Evolutionary conservation across 371 early-diverging fungal species (phyloP), one percentile per base, ranked within the genome.

Genomic region (Mucor sp.): DNA sequence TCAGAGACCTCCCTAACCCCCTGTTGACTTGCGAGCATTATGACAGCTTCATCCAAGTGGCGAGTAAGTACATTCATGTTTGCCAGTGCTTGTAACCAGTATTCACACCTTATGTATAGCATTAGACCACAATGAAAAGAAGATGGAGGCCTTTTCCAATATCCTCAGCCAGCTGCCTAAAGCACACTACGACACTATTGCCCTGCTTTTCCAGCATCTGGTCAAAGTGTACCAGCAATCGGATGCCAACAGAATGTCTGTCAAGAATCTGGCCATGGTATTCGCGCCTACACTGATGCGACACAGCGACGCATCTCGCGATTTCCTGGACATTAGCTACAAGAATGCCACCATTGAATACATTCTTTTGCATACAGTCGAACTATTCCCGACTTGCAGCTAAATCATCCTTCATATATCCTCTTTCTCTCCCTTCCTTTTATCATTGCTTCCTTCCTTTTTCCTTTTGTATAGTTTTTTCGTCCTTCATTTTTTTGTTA

Each of bases 1-100:
- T 99, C 57, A 87, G 99, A 41, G 94, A 94, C 41, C 66, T 97
- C 70, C 97, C 98, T 0, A 91, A 95, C 58, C 99, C 99, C 3
- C 71, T 99, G 23, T 77, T 99, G 60, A 95, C 97, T 0, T 91
- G 76, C 75, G 90, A 91, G 43, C 79, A 92, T 8, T 91, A 95
- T 70, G 74, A 79, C 4, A 71, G 88, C 19, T 96, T 96, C 72
- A 85, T 96, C 56, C 85, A 89, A 17, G 84, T 87, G 2, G 76
- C 86, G 11, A 63, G 84, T 78, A 77, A 84, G 80, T 82, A 12
- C 12, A 4, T 12, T 9, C 2, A 35, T 12, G 12, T n/a, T 11
- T 58, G 21, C 4, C 50, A 21, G 19, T 27, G 19, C 7, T 32
- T 61, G 17, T 32, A 19, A 19, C 30, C 21, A 14, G 19, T 28